phyloP scores from a whole-genome alignment of 805 yeast species.

The Starmerella vaccinii region DNA sequence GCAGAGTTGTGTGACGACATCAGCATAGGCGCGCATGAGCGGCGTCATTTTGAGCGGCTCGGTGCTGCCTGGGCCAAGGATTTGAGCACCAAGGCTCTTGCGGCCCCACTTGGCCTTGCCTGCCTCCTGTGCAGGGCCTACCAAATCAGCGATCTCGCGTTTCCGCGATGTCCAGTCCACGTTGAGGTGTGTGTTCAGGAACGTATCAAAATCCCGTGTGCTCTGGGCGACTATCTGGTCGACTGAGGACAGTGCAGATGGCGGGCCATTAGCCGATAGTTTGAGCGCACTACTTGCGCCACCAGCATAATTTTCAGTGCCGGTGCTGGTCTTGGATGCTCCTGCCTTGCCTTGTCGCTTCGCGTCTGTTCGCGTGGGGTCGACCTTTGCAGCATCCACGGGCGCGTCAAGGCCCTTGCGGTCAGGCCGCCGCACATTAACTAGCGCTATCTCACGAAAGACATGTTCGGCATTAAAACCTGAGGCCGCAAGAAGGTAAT shows the following conservation, averaged over 20 bases:
- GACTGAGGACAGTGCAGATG: slow-evolving; percentile 55
- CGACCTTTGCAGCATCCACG: neutral
- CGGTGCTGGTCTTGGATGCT: neutral
- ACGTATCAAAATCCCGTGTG: slow-evolving; percentile 71
- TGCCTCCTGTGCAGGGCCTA: slow-evolving; percentile 36
- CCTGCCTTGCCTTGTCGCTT: neutral
- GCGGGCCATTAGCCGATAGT: slow-evolving; percentile 42
- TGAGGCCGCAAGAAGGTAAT: slow-evolving; percentile 78
- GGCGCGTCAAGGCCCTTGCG: slow-evolving; percentile 5
- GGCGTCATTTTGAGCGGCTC: slow-evolving; percentile 12
- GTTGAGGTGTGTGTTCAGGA: slow-evolving; percentile 59
- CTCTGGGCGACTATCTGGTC: slow-evolving; percentile 68
- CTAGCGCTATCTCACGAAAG: slow-evolving; percentile 39
- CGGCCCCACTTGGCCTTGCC: neutral
- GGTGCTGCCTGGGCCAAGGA: slow-evolving; percentile 14
- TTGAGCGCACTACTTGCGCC: slow-evolving; percentile 44
- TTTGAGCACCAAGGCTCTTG: neutral
- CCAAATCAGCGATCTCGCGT: slow-evolving; percentile 58
- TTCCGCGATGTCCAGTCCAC: slow-evolving; percentile 79
- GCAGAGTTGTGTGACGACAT: slow-evolving; percentile 13
- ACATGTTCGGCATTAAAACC: slow-evolving; percentile 82
- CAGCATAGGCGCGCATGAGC: slow-evolving; percentile 17
- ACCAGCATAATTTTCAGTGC: too few relatives aligned
- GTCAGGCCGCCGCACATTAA: slow-evolving; percentile 11
- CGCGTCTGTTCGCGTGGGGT: neutral